These are phyloP conservation scores for Paramecium sexaurelia DNA, from an alignment of 73 alveolate species.

Conservation along the genomic window DNA sequence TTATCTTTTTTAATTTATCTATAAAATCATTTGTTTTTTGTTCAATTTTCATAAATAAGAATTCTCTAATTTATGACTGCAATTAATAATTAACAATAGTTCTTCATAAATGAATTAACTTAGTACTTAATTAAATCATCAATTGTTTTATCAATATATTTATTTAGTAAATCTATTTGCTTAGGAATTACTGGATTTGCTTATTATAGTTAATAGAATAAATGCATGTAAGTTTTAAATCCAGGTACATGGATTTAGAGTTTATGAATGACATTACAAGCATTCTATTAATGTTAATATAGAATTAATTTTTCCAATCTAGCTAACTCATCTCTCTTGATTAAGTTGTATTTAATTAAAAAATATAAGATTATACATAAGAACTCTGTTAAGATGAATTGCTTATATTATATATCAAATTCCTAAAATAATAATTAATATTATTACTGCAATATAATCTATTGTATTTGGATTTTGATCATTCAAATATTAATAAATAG, in stretches of 20 bases:
- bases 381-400: not conserved
- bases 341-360: not conserved
- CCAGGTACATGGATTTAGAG: not conserved
- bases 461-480: not conserved
- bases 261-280: not conserved
- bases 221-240: conserved; percentile 15
- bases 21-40: not conserved
- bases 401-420: not conserved
- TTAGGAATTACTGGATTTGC: conserved; percentile 5
- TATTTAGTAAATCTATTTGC: not conserved
- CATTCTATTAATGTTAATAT: conserved; percentile 4
- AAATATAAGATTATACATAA: not conserved
- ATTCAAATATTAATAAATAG: not conserved
- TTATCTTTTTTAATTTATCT: not conserved
- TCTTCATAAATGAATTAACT: conserved; percentile 18
- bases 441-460: not conserved
- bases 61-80: not conserved
- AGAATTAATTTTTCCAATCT: not conserved
- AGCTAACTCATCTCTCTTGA: not conserved
- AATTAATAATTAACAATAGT: not conserved
- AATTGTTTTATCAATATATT: conserved; percentile 21
- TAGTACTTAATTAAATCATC: conserved; percentile 28
- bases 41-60: not conserved
- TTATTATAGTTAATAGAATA: not conserved
- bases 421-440: not conserved